Conservation (phyloP, 2,329 filamentous ascomycete genomes). For the Bimuria novae-zelandiae region DNA sequence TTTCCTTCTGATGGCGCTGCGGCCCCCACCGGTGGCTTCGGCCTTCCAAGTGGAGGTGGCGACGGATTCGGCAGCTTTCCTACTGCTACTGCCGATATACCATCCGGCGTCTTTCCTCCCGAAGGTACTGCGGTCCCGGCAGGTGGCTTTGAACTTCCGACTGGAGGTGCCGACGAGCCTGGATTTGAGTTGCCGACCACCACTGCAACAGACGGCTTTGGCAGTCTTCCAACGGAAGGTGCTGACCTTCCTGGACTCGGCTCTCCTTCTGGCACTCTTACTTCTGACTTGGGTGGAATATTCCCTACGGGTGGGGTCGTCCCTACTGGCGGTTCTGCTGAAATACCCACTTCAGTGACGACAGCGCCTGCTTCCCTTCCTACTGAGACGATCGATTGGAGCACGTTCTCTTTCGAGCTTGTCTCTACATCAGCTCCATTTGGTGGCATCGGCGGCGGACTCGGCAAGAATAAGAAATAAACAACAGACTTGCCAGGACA, state of each 20-base stretch:
- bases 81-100: neutral
- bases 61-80: neutral
- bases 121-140: neutral
- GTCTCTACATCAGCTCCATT: neutral
- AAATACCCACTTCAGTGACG: conserved; percentile 11
- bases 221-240: neutral
- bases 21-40: neutral
- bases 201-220: neutral
- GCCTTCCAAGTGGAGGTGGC: neutral
- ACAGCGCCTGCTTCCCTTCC: conserved; percentile 14
- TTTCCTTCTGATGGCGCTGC: neutral
- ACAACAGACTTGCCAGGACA: too few relatives aligned
- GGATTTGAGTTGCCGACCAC: neutral
- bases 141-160: neutral
- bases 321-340: conserved; percentile 10
- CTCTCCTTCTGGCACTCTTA: neutral
- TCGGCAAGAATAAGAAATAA: conserved; percentile 2
- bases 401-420: conserved; percentile 19
- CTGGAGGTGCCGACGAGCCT: neutral
- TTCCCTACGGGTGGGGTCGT: conserved; percentile 12
- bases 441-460: neutral
- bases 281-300: conserved; percentile 8
- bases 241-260: neutral
- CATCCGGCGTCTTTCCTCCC: conserved; percentile 3
- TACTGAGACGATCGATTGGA: conserved; percentile 9